Conservation (phyloP, 768 basidiomycete species). For the Hydnum rufescens region DNA sequence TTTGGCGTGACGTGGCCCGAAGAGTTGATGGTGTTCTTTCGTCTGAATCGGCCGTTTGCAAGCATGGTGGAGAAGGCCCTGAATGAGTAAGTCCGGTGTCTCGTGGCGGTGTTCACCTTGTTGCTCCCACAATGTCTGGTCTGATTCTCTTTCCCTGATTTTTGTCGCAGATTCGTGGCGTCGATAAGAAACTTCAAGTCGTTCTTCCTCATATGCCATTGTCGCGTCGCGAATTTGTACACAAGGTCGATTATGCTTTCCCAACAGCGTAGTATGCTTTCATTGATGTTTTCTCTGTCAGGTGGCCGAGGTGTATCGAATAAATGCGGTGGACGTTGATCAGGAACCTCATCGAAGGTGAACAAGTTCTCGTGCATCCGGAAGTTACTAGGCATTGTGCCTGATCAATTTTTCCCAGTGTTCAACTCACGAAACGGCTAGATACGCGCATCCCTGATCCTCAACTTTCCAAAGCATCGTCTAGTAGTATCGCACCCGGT, state of each 20-base stretch:
- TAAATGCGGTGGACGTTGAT: slow-evolving; percentile 76
- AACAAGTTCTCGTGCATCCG: slow-evolving; percentile 1
- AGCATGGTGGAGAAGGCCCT: slow-evolving; percentile 62
- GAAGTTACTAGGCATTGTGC: neutral
- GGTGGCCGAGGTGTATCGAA: slow-evolving; percentile 61
- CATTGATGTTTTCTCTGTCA: slow-evolving; percentile 15
- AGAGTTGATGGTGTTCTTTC: slow-evolving; percentile 42
- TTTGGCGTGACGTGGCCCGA: slow-evolving; percentile 28
- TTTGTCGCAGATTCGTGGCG: slow-evolving; percentile 33
- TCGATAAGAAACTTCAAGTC: slow-evolving; percentile 49
- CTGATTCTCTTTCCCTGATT: slow-evolving; percentile 2
- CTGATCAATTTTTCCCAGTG: slow-evolving; percentile 24
- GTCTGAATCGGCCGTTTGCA: slow-evolving; percentile 45
- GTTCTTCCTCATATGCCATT: slow-evolving; percentile 69
- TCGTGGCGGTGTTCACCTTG: too few species aligned
- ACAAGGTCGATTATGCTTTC: slow-evolving; percentile 35
- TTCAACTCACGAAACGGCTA: slow-evolving; percentile 61
- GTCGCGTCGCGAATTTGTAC: slow-evolving; percentile 66
- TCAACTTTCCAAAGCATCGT: slow-evolving; percentile 30
- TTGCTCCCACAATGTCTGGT: slow-evolving; percentile 10
- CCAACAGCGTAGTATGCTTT: neutral
- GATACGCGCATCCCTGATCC: slow-evolving; percentile 66
- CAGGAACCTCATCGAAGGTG: slow-evolving; percentile 69
- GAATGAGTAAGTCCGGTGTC: slow-evolving; percentile 50
- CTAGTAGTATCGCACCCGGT: too few species aligned